Percentiles rank a stretch among this genome's conserved stretches.
phyloP scores from a whole-genome alignment of 225 moss, liverwort and hornwort species.

The Straminergon stramineum region DNA sequence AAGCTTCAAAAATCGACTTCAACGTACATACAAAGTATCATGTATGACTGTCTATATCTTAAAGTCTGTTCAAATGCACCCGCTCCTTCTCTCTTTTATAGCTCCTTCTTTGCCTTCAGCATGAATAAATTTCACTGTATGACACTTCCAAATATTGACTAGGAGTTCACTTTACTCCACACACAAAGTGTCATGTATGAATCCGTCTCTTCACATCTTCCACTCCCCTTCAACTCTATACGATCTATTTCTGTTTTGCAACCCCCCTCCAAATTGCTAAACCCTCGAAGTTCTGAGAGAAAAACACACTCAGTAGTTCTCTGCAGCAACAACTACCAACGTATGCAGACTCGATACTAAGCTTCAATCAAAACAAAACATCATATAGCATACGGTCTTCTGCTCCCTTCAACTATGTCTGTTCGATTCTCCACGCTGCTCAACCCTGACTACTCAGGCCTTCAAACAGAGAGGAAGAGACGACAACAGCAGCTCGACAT shows the following conservation, averaged over 20 bases:
- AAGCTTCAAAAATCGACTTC: not conserved
- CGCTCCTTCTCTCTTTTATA: not conserved
- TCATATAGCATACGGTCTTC: not conserved
- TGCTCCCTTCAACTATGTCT: not conserved
- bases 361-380: not conserved
- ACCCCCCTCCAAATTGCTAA: not conserved
- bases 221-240: not conserved
- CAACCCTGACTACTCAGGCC: not conserved
- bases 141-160: not conserved
- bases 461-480: not conserved
- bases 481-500: not conserved
- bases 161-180: not conserved
- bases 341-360: not conserved
- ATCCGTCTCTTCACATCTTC: not conserved
- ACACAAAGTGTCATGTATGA: not conserved
- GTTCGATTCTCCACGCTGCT: not conserved
- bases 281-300: not conserved
- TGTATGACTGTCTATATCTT: not conserved
- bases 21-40: not conserved
- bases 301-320: not conserved
- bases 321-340: not conserved
- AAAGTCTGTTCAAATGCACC: not conserved
- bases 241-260: not conserved
- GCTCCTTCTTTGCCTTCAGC: not conserved
- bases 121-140: not conserved